Conservation (phyloP, 2,329 filamentous ascomycete genomes). For the Pestalotiopsis sp. region DNA sequence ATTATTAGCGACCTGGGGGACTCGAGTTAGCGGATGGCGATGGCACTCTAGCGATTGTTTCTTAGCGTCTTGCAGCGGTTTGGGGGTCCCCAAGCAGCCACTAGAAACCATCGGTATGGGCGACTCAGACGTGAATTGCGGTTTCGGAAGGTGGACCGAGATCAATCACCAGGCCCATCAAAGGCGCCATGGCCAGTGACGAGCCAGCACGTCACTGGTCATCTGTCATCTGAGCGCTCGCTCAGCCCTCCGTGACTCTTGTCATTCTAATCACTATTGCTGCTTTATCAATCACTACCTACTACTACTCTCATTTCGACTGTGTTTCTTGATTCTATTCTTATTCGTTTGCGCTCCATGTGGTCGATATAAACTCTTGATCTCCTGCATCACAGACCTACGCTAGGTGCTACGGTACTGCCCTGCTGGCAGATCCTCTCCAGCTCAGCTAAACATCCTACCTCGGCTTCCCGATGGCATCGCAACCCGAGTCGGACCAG, state of each 20-base stretch:
- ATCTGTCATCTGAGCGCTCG: neutral
- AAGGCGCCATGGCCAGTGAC: neutral
- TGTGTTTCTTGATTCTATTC: neutral
- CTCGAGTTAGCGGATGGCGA: neutral
- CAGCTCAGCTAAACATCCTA: neutral
- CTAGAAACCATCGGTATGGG: neutral
- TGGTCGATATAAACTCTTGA: neutral
- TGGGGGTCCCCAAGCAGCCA: neutral
- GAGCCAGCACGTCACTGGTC: neutral
- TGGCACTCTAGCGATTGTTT: neutral
- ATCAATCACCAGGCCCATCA: neutral
- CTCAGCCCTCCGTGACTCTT: neutral
- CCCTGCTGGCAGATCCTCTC: neutral
- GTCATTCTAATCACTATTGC: neutral
- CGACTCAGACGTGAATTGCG: neutral
- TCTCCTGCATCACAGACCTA: neutral
- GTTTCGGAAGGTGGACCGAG: neutral
- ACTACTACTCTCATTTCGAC: neutral
- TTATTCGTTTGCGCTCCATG: neutral
- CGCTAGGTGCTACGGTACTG: neutral
- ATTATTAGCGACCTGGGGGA: neutral
- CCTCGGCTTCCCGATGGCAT: slow-evolving; percentile 18
- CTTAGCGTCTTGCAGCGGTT: neutral
- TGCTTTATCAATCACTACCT: neutral
- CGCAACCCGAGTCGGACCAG: slow-evolving; percentile 20